Evolutionary conservation across 257 asterid genomes (phyloP), one percentile per base, ranked within the genome.

Genomic region (Schizonepeta tenuifolia): DNA sequence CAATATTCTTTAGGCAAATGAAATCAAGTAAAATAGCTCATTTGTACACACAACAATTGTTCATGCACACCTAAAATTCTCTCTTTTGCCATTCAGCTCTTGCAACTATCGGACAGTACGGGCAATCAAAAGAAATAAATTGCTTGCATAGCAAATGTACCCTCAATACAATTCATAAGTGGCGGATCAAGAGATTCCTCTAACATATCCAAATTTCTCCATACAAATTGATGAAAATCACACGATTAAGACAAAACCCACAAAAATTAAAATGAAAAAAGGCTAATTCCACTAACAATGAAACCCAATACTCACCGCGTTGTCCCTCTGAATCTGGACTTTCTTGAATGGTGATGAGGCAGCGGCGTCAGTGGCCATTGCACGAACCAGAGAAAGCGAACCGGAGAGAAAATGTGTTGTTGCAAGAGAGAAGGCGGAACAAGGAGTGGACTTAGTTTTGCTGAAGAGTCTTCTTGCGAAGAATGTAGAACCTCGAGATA

Each of bases 241-340:
- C 24, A n/a, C 3, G 53, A 50, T 35, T 10, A 2, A 17, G 43
- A 18, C 63, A 41, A 31, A 60, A 33, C 50, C 50, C 76, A 63
- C 31, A 15, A 31, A 65, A 58, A 9, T 26, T 4, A 38, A 67
- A 64, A 20, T 5, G 21, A 9, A 18, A 36, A 7, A 17, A 22
- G 5, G 58, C 10, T 53, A n/a, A 36, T 2, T 73, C 47, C 41
- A 58, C 35, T 33, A 7, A 56, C 54, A 5, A 65, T 22, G 21
- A 56, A 44, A 24, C 53, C 36, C 50, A 43, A 46, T 10, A 28
- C 80, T 77, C 74, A 94, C 98, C 67, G 86, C 83, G 78, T 87
- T 76, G 55, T 79, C 98, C 60, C 96, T 87, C 75, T 87, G 97
- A 84, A 94, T 89, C 88, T 84, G 90, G 38, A 94, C 82, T 72